Conservation (phyloP, 2,329 filamentous ascomycete genomes). For the Raffaelea albimanens region DNA sequence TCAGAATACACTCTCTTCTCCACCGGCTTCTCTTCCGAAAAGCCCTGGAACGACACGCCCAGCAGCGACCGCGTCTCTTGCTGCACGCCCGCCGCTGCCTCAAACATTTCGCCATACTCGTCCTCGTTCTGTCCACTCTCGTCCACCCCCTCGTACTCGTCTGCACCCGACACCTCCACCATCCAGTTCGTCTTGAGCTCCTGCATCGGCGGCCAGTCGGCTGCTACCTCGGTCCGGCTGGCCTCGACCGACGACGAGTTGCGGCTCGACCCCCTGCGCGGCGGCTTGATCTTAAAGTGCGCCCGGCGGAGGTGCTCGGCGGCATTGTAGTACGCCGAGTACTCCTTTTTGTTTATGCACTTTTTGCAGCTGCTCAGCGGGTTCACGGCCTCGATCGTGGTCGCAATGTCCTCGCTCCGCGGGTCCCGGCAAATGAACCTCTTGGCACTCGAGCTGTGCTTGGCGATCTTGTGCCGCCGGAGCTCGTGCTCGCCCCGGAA, state of each 20-base stretch:
- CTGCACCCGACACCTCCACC: constrained; percentile 37
- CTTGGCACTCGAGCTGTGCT: constrained; percentile 50
- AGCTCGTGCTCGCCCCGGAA: constrained; percentile 84
- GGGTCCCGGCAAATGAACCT: constrained; percentile 53
- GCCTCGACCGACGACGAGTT: constrained; percentile 7
- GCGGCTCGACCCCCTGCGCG: constrained; percentile 17
- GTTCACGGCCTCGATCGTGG: constrained; percentile 41
- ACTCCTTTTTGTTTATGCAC: constrained; percentile 67
- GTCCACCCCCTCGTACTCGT: constrained; percentile 24
- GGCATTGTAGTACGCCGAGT: constrained; percentile 90
- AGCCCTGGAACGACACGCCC: background rate
- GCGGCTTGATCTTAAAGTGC: constrained; percentile 67
- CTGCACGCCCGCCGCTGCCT: background rate
- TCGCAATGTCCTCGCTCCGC: constrained; percentile 24
- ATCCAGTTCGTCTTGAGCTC: constrained; percentile 52
- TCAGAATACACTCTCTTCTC: no score
- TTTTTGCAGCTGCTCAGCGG: constrained; percentile 76
- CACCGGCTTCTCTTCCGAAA: background rate
- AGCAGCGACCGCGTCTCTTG: background rate
- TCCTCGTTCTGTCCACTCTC: no score
- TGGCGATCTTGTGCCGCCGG: constrained; percentile 52
- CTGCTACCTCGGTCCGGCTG: constrained; percentile 38
- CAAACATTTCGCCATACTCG: no score
- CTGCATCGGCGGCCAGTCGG: constrained; percentile 45
- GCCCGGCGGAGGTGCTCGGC: constrained; percentile 80